These are phyloP conservation scores for Ceratobasidium sp. DNA, from an alignment of 1,284 basidiomycete species.

Conservation along the genomic window DNA sequence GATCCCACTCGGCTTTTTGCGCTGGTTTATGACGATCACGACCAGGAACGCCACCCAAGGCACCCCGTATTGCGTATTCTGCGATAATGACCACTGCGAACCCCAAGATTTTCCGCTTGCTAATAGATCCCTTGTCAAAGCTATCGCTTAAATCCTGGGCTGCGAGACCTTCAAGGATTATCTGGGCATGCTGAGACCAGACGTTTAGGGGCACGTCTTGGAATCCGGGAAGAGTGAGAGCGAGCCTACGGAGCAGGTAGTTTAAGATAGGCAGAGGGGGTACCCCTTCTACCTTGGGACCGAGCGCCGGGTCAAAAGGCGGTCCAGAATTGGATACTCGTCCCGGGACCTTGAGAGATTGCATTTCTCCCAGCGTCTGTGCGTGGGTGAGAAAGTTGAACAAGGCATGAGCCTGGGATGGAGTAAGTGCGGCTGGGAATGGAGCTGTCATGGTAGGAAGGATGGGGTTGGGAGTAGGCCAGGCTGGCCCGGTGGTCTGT, in stretches of 20 bases:
- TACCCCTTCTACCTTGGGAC: conserved; percentile 1
- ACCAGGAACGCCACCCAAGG: conserved; percentile 25
- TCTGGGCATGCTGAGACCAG: conserved; percentile 23
- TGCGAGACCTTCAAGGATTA: conserved; percentile 25
- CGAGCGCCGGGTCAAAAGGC: conserved; percentile 19
- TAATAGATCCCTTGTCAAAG: conserved; percentile 27
- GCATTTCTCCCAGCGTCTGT: conserved; percentile 25
- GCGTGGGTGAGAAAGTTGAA: conserved; percentile 34
- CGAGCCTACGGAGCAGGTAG: conserved; percentile 18
- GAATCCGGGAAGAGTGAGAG: conserved; percentile 32
- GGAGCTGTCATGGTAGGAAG: not conserved
- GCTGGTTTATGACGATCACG: not conserved
- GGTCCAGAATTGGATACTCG: conserved; percentile 33
- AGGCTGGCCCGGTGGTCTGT: not conserved
- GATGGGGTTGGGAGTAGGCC: not conserved
- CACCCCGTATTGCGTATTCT: conserved; percentile 30
- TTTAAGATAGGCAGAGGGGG: conserved; percentile 20
- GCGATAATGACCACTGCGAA: conserved; percentile 26
- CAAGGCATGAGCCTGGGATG: conserved; percentile 21
- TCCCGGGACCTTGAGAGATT: conserved; percentile 29
- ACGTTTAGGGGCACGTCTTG: conserved; percentile 19
- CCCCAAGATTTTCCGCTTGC: conserved; percentile 32
- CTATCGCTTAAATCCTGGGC: conserved; percentile 35
- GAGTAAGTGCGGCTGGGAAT: not conserved
- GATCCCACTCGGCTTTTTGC: not conserved